These are phyloP conservation scores for Coprinopsis cinerea DNA, from an alignment of 768 basidiomycete species.

Conservation along the genomic window DNA sequence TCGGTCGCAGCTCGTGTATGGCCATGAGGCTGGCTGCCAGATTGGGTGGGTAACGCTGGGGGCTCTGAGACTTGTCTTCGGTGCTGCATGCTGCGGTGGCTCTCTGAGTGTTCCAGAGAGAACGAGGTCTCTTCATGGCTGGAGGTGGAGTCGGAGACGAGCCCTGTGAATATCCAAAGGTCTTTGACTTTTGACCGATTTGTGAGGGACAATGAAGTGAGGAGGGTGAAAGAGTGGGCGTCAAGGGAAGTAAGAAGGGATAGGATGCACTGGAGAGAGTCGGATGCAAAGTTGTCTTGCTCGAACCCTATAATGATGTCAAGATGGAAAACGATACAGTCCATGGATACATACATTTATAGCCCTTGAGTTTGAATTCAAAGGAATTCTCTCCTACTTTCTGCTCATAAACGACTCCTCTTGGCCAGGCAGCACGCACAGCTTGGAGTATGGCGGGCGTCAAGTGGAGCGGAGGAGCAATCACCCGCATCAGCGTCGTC, in stretches of 20 bases:
- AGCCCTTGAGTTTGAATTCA: slow-evolving; percentile 80
- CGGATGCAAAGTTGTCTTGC: slow-evolving; percentile 67
- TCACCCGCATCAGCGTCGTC: slow-evolving; percentile 62
- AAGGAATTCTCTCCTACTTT: slow-evolving; percentile 66
- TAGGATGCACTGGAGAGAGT: slow-evolving; percentile 69
- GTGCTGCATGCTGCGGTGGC: slow-evolving; percentile 20
- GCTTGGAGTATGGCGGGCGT: slow-evolving; percentile 81
- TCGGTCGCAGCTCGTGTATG: slow-evolving; percentile 16
- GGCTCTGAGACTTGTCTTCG: slow-evolving; percentile 33
- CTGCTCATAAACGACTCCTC: slow-evolving; percentile 73
- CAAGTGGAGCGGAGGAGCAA: slow-evolving; percentile 67
- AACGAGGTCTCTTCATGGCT: background rate
- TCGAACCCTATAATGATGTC: slow-evolving; percentile 54
- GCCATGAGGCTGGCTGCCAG: slow-evolving; percentile 17
- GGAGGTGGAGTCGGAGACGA: slow-evolving; percentile 21
- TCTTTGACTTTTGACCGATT: slow-evolving; percentile 69
- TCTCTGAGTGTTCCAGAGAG: background rate
- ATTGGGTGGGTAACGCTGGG: slow-evolving; percentile 4
- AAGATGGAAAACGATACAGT: background rate
- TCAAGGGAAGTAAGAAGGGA: slow-evolving; percentile 63
- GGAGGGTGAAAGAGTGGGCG: slow-evolving; percentile 57
- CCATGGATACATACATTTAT: slow-evolving; percentile 49
- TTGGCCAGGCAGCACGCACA: slow-evolving; percentile 71
- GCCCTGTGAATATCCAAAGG: slow-evolving; percentile 71
- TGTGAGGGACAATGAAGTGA: slow-evolving; percentile 68